A percentile compares a stretch with the other conserved stretches of the same genome.
phyloP scores from a whole-genome alignment of 768 basidiomycete species.

The Boletus subparvulus region DNA sequence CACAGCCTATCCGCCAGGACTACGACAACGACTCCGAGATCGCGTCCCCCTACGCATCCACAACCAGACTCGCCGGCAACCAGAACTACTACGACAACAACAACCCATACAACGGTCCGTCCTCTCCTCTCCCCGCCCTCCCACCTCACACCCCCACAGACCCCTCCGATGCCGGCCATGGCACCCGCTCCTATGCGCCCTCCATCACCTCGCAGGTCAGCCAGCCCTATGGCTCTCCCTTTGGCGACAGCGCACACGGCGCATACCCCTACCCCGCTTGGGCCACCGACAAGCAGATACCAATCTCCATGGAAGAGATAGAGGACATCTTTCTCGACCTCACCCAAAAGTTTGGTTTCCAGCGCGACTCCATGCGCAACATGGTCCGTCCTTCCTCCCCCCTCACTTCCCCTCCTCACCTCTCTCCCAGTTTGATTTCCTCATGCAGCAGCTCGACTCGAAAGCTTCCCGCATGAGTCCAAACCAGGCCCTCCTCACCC shows the following conservation, averaged over 20 bases:
- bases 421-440: slow-evolving; percentile 79
- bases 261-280: slow-evolving; percentile 91
- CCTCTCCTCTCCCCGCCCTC: not conserved
- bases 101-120: slow-evolving; percentile 23
- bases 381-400: slow-evolving; percentile 53
- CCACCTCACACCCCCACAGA: slow-evolving; percentile 11
- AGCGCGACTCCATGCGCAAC: slow-evolving; percentile 93
- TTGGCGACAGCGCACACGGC: slow-evolving; percentile 53
- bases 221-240: slow-evolving; percentile 57
- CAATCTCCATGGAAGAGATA: slow-evolving; percentile 96
- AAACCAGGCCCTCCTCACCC: slow-evolving; percentile 90
- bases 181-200: slow-evolving; percentile 48
- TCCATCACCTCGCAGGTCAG: slow-evolving; percentile 64
- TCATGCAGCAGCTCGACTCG: slow-evolving; percentile 97
- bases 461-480: slow-evolving; percentile 98
- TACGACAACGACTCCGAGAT: slow-evolving; percentile 51
- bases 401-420: slow-evolving; percentile 6
- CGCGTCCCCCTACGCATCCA: slow-evolving; percentile 58
- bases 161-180: slow-evolving; percentile 33
- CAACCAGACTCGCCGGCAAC: slow-evolving; percentile 52
- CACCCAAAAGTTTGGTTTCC: slow-evolving; percentile 98
- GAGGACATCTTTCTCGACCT: slow-evolving; percentile 99
- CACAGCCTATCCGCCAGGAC: slow-evolving; percentile 36
- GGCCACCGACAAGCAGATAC: slow-evolving; percentile 89
- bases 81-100: slow-evolving; percentile 35